Conservation (phyloP, 1,139 yeast genomes). For the Diutina rugosa region DNA sequence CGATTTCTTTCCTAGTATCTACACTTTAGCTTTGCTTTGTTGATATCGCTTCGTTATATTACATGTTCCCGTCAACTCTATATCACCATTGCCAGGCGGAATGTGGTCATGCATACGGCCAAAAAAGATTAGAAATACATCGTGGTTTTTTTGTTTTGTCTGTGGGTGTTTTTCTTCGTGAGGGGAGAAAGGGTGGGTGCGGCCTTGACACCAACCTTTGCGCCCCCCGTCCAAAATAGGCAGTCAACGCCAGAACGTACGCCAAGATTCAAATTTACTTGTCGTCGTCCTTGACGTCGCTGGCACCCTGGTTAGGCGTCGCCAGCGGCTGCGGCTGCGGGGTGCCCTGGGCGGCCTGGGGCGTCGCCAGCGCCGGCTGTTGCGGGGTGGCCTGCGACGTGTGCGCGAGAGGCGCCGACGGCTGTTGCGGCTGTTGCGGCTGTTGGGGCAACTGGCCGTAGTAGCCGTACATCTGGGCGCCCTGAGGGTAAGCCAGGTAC, state of each 20-base stretch:
- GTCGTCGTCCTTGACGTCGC: neutral
- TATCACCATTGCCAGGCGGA: neutral
- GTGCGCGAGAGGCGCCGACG: neutral
- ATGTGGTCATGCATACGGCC: neutral
- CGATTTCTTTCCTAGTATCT: too few relatives aligned
- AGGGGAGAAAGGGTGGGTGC: neutral
- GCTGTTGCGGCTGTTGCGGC: neutral
- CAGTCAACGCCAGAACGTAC: too few relatives aligned
- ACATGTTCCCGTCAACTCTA: neutral
- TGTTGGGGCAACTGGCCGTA: conserved; percentile 1
- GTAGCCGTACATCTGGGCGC: conserved; percentile 2
- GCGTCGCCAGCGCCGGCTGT: conserved; percentile 1
- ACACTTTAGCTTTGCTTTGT: too few relatives aligned
- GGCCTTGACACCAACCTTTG: neutral
- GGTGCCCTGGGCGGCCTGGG: neutral
- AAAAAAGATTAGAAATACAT: neutral
- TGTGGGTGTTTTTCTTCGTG: neutral
- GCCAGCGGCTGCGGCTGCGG: neutral
- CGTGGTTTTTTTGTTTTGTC: neutral
- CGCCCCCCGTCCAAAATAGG: too few relatives aligned
- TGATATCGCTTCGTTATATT: neutral
- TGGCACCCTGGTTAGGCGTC: neutral
- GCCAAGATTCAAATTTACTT: neutral
- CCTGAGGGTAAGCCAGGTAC: conserved; percentile 2
- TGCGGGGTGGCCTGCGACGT: neutral